Base-by-base conservation (phyloP, 768 basidiomycete species). In the Lactarius hatsudake region DNA sequence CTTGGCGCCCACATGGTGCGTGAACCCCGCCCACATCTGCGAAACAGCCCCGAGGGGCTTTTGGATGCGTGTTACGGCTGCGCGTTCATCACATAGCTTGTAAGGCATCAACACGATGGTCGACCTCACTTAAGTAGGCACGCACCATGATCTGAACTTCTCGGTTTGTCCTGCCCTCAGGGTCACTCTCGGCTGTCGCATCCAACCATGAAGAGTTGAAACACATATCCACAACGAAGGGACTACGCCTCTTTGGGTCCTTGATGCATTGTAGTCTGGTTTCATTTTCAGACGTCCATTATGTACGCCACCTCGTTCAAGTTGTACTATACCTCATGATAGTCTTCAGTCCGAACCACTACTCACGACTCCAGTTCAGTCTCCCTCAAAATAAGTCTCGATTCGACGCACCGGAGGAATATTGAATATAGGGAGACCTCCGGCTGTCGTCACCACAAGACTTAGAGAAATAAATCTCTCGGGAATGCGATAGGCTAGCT, bases 381-480 rank as follows among this genome's bases (percentile, higher is more conserved):
- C 48, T 7, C 28, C 36, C 26, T n/a, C 20, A 0, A 17, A 40
- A 59, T 23, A 40, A 36, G 12, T 15, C 18, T 58, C 59, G 4
- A 9, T 36, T 28, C 51, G 28, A 69, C 85, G 59, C 73, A 90
- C 89, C 0, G 90, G 85, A 40, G 90, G 86, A 5, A 89, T 71
- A 67, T 92, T 91, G 36, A 76, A 75, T 83, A 82, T 87, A 8
- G 79, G 63, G 32, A 73, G 71, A 2, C 87, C 84, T 30, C 89
- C 91, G 2, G 90, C 82, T 0, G 86, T 89, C 0, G 93, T 94
- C 4, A 90, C 91, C 10, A 81, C 75, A 3, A 94, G 81, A 1
- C 83, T 81, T 36, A 94, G 81, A 1, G 90, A 90, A 9, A 79
- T 76, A 36, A 93, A 85, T 17, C 90, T 82, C 15, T 88, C 76